A percentile compares a stretch with the other conserved stretches of the same genome.
phyloP scores from a whole-genome alignment of 2,329 filamentous ascomycete species.

The Botrytis fabae region DNA sequence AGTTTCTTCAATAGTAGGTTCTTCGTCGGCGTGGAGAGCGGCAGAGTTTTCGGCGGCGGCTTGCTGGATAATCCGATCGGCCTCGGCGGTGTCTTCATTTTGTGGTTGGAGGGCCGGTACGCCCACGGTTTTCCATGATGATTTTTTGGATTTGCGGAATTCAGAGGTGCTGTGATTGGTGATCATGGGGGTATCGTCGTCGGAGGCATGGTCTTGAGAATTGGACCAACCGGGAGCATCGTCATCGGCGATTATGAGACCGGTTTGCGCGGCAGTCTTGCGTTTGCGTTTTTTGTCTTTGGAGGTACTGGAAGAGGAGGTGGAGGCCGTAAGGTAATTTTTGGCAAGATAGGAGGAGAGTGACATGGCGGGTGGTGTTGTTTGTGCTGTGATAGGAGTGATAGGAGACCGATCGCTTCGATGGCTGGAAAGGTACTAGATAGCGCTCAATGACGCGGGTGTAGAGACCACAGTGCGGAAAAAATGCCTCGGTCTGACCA shows the following conservation, averaged over 20 bases:
- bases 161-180: constrained; percentile 53
- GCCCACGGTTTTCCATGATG: constrained; percentile 74
- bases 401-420: background rate
- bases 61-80: constrained; percentile 75
- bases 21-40: constrained; percentile 50
- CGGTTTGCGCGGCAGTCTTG: constrained; percentile 50
- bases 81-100: constrained; percentile 59
- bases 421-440: background rate
- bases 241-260: constrained; percentile 66
- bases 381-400: no score
- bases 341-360: constrained; percentile 86
- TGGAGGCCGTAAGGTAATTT: constrained; percentile 78
- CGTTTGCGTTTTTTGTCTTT: constrained; percentile 66
- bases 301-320: constrained; percentile 47
- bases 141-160: constrained; percentile 76
- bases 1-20: constrained; percentile 81
- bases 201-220: constrained; percentile 50
- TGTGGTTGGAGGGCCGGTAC: constrained; percentile 41
- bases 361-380: constrained; percentile 50
- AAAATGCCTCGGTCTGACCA: background rate
- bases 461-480: background rate
- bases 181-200: constrained; percentile 53
- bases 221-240: constrained; percentile 47
- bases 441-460: background rate
- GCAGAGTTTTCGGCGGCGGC: constrained; percentile 67